Evolutionary conservation across 208 protist genomes (phyloP).

Genomic region (Trypanosoma theileri): DNA sequence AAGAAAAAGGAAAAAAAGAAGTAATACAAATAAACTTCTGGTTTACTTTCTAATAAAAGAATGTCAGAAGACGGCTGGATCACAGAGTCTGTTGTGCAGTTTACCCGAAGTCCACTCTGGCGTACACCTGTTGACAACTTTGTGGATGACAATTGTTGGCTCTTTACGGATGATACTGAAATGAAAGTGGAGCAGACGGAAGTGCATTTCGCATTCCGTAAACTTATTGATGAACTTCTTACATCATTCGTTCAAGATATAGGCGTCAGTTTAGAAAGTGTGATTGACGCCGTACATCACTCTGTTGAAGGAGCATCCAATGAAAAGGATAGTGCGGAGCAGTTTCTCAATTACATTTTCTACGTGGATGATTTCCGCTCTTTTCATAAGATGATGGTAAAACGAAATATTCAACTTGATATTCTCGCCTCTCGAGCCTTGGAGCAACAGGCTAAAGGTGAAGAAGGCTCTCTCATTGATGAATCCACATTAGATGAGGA

Average conservation of each 20-base stretch:
- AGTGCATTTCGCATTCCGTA: slow-evolving; percentile 77
- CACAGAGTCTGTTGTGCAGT: slow-evolving; percentile 83
- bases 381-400: slow-evolving; percentile 92
- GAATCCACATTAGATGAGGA: slow-evolving; percentile 78
- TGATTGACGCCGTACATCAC: slow-evolving; percentile 43
- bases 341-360: slow-evolving; percentile 74
- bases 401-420: slow-evolving; percentile 90
- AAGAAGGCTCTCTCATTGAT: slow-evolving; percentile 11
- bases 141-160: slow-evolving; percentile 89
- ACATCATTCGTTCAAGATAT: slow-evolving; percentile 80
- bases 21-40: slow-evolving; percentile 1
- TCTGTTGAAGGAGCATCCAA: slow-evolving; percentile 25
- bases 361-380: slow-evolving; percentile 83
- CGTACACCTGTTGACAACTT: slow-evolving; percentile 83
- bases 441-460: slow-evolving; percentile 2
- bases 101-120: slow-evolving; percentile 84
- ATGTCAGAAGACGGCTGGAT: slow-evolving; percentile 65
- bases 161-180: slow-evolving; percentile 87
- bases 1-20: slow-evolving; percentile 9
- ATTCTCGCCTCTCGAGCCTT: slow-evolving; percentile 66
- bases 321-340: slow-evolving; percentile 33
- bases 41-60: neutral
- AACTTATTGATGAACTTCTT: slow-evolving; percentile 84
- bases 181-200: slow-evolving; percentile 90
- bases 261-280: slow-evolving; percentile 59